Evolutionary conservation across 2,329 filamentous ascomycete species (phyloP), one percentile per base, ranked within the genome.

Genomic region (Hortaea werneckii): DNA sequence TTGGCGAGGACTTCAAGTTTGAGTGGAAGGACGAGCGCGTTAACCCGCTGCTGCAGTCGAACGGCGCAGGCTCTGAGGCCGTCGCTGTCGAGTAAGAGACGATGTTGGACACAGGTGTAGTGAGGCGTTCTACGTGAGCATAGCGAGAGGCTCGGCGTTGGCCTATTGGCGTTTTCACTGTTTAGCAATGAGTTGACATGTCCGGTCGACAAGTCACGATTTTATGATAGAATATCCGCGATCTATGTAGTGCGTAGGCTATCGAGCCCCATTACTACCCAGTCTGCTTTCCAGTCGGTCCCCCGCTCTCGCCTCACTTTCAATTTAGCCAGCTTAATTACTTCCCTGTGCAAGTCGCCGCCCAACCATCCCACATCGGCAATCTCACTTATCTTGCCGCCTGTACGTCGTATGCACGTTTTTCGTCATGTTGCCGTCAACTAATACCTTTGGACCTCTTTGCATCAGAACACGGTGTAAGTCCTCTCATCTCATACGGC

Each of bases 1-100:
- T 87, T 5, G 83, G 83, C n/a, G 59, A 79, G 37, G 82, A 87
- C 54, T 87, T 87, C 70, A 77, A 79, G 70, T 80, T 85, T 65
- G 75, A 78, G 67, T 87, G 83, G 58, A 56, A 54, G 67, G 78
- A 82, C 58, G 80, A 83, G 64, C 74, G 74, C 56, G 76, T 86
- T 55, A 87, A 86, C 71, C 82, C 82, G 32, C 74, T 83, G 37
- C 70, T 76, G 43, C 50, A 57, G 43, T 45, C 43, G 20, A 46
- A 54, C 37, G 47, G 40, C 30, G 47, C 52, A 28, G 47, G 49
- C 29, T 52, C 55, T 37, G 54, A 54, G 11, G 56, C 55, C 11
- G 45, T 59, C 26, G 57, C 37, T 10, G 37, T 39, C 10, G 37
- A 58, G 53, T 58, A 56, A 39, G 37, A 8, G n/a, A 35, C 9